phyloP scores from a whole-genome alignment of 192 early-diverging fungal species.

The Gamsiella multidivaricata region DNA sequence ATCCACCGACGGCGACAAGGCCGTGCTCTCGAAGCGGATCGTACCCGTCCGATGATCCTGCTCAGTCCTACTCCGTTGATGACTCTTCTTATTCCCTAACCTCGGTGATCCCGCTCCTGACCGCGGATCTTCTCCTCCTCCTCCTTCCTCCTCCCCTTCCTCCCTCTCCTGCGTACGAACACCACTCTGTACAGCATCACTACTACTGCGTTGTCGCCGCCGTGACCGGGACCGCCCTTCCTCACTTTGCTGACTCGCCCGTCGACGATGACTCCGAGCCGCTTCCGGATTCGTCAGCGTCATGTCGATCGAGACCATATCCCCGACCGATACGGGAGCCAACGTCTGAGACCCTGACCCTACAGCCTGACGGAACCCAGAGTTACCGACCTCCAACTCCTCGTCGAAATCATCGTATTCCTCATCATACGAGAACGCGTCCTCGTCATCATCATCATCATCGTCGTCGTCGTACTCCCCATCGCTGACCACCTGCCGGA shows the following conservation, averaged over 20 bases:
- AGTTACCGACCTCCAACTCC: not conserved
- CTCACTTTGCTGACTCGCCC: constrained; percentile 45
- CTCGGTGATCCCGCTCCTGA: not conserved
- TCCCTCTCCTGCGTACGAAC: not conserved
- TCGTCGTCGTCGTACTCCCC: constrained; percentile 41
- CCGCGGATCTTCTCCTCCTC: not conserved
- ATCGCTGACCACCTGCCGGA: constrained; percentile 53
- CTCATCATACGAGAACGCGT: constrained; percentile 28
- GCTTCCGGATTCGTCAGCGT: constrained; percentile 6
- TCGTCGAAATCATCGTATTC: constrained; percentile 30
- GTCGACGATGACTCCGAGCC: constrained; percentile 13
- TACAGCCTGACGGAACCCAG: not conserved
- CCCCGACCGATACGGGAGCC: not conserved
- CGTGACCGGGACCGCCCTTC: constrained; percentile 17
- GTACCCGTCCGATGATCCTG: constrained; percentile 28
- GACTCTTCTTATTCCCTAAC: not conserved
- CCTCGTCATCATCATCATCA: constrained; percentile 33
- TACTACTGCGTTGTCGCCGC: not conserved
- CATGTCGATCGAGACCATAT: constrained; percentile 46
- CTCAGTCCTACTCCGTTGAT: constrained; percentile 44
- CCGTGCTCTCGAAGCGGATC: constrained; percentile 33
- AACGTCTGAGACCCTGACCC: not conserved
- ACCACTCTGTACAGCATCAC: not conserved
- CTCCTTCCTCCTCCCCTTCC: not conserved
- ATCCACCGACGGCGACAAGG: not conserved